phyloP scores from a whole-genome alignment of 1,139 yeast genomes.

The Taphrina populina region DNA sequence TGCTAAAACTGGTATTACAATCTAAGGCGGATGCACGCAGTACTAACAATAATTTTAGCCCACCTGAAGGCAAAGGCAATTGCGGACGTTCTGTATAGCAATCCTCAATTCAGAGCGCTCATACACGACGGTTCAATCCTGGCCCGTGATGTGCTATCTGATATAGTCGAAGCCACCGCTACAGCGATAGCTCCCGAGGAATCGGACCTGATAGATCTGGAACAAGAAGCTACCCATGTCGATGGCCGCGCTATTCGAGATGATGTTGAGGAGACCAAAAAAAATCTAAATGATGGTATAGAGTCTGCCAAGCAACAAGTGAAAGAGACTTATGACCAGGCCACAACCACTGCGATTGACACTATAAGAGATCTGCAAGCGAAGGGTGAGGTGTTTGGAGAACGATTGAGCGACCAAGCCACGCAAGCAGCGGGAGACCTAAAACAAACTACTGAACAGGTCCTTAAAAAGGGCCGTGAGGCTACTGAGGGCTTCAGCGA shows the following conservation, averaged over 20 bases:
- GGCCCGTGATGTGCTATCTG: conserved; percentile 32
- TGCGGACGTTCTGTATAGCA: conserved; percentile 30
- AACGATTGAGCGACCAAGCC: conserved; percentile 6
- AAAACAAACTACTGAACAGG: conserved; percentile 1
- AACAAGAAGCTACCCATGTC: conserved; percentile 25
- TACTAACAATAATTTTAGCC: neutral
- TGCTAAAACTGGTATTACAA: conserved; percentile 18
- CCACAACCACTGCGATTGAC: conserved; percentile 19
- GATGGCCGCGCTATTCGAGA: conserved; percentile 32
- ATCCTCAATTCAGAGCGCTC: conserved; percentile 32
- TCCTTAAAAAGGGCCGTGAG: conserved; percentile 4
- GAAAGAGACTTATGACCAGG: conserved; percentile 18
- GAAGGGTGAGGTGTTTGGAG: conserved; percentile 10
- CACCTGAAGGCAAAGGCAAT: conserved; percentile 18
- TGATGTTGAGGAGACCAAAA: conserved; percentile 27
- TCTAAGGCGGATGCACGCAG: neutral
- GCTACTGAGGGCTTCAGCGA: conserved; percentile 7
- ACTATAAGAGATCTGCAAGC: conserved; percentile 8
- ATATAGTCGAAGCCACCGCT: conserved; percentile 30
- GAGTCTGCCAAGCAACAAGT: conserved; percentile 21
- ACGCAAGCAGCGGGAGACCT: neutral
- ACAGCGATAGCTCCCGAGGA: conserved; percentile 30
- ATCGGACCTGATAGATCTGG: conserved; percentile 24
- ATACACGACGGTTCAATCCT: conserved; percentile 30
- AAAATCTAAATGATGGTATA: conserved; percentile 1